Conservation (phyloP, 139 green algal species). For the Pseudopediastrum boryanum region DNA sequence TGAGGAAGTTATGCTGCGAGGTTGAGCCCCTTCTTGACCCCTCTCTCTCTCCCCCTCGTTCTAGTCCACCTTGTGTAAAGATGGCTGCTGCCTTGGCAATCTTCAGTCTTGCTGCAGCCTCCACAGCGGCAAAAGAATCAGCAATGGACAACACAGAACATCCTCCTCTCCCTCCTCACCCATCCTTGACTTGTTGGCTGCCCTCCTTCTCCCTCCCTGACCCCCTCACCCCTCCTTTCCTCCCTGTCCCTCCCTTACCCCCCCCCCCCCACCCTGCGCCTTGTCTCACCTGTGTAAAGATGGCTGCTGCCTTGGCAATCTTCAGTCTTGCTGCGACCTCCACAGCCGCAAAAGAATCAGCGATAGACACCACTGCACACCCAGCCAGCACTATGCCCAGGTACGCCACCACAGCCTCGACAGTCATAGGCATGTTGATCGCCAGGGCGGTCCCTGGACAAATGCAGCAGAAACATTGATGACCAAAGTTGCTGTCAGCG, state of each 20-base stretch:
- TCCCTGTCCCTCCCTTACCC: too few relatives aligned
- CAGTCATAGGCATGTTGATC: conserved; percentile 85
- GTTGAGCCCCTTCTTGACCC: too few relatives aligned
- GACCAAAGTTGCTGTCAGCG: not conserved
- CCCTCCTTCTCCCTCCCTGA: too few relatives aligned
- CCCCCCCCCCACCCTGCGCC: too few relatives aligned
- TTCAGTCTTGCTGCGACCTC: conserved; percentile 78
- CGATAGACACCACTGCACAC: conserved; percentile 82
- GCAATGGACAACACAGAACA: conserved; percentile 84
- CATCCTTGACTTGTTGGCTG: too few relatives aligned
- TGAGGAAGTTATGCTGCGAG: too few relatives aligned
- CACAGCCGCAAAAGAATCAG: conserved; percentile 82
- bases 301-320: conserved; percentile 65
- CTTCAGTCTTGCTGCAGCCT: conserved; percentile 77
- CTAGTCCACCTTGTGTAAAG: conserved; percentile 93
- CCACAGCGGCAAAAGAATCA: conserved; percentile 80
- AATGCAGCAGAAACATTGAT: not conserved
- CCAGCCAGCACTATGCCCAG: conserved; percentile 87
- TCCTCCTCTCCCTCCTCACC: too few relatives aligned
- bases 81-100: conserved; percentile 72
- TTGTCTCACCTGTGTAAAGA: conserved; percentile 83
- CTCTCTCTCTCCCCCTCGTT: too few relatives aligned
- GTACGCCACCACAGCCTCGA: conserved; percentile 71
- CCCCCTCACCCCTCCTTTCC: too few relatives aligned
- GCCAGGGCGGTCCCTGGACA: conserved; percentile 74